Conservation (phyloP, 2,329 filamentous ascomycete genomes). For the Pseudopithomyces chartarum region DNA sequence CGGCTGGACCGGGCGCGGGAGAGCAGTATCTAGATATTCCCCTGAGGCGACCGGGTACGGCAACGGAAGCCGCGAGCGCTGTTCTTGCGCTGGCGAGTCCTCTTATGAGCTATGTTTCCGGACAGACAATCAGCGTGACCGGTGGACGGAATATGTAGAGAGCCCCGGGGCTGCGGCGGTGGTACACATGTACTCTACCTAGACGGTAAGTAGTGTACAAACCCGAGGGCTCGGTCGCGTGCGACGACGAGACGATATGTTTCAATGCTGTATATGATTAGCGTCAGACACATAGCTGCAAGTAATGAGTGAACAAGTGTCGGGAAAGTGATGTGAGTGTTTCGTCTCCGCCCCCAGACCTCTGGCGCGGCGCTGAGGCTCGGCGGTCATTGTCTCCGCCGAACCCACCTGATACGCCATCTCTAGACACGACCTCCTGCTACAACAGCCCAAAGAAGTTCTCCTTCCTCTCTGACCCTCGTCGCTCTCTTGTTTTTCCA, state of each 20-base stretch:
- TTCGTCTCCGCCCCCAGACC: constrained; percentile 1
- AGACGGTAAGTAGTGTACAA: not conserved
- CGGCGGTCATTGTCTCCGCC: constrained; percentile 10
- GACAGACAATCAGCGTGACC: constrained; percentile 86
- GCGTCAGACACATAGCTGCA: constrained; percentile 2
- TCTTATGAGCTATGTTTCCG: constrained; percentile 81
- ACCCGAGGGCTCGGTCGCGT: not conserved
- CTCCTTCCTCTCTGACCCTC: constrained; percentile 1
- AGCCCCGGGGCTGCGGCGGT: not conserved
- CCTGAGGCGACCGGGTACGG: constrained; percentile 74
- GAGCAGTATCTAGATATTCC: constrained; percentile 71
- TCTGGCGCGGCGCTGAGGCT: not conserved
- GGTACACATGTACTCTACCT: not conserved
- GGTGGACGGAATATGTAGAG: constrained; percentile 70
- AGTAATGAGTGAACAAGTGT: constrained; percentile 4
- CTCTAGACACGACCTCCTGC: constrained; percentile 12
- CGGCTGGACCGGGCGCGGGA: constrained; percentile 35
- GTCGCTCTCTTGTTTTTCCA: constrained; percentile 19
- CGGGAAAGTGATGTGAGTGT: constrained; percentile 4
- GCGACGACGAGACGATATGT: constrained; percentile 10
- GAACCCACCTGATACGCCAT: constrained; percentile 10
- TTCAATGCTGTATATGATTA: constrained; percentile 15
- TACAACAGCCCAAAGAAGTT: not conserved
- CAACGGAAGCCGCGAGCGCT: constrained; percentile 78
- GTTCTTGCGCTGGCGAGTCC: constrained; percentile 82